Conservation (phyloP, 140 eudicot species). For the Anethum foeniculum region DNA sequence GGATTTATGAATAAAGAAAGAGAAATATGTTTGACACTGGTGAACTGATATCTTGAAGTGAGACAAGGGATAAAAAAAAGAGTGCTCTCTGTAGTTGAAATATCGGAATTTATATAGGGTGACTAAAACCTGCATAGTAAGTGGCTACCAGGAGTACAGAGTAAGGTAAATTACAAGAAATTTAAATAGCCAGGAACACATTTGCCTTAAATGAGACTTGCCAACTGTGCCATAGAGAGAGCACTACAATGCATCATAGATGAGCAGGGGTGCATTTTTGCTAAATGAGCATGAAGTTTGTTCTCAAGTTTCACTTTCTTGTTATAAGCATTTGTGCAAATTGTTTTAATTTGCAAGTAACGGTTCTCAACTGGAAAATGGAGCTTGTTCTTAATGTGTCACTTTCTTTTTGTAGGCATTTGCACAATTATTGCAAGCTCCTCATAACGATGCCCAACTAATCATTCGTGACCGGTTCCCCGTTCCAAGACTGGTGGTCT, state of each 20-base stretch:
- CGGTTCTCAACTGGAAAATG: not conserved
- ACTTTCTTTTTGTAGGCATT: slow-evolving; percentile 51
- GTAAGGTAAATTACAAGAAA: not conserved
- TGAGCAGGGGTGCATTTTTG: not conserved
- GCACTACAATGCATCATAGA: not conserved
- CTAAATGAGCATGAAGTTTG: not conserved
- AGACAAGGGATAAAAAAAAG: not conserved
- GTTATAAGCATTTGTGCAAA: not conserved
- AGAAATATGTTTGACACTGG: not conserved
- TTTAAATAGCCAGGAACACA: not conserved
- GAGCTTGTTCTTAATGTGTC: not conserved
- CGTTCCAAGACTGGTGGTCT: slow-evolving; percentile 88
- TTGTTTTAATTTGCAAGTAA: not conserved
- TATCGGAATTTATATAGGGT: not conserved
- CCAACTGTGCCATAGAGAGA: not conserved
- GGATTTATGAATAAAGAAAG: not conserved
- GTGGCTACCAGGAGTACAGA: not conserved
- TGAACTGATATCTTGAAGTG: slow-evolving; percentile 5
- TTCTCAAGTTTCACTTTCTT: not conserved
- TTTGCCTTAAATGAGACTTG: not conserved
- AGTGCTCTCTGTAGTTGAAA: not conserved
- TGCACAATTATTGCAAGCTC: slow-evolving; percentile 80
- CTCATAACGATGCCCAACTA: slow-evolving; percentile 76
- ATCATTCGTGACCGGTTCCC: slow-evolving; percentile 87
- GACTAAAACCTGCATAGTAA: not conserved